Evolutionary conservation across 2,329 filamentous ascomycete genomes (phyloP), one percentile per base, ranked within the genome.

Genomic region (Didymella exigua): DNA sequence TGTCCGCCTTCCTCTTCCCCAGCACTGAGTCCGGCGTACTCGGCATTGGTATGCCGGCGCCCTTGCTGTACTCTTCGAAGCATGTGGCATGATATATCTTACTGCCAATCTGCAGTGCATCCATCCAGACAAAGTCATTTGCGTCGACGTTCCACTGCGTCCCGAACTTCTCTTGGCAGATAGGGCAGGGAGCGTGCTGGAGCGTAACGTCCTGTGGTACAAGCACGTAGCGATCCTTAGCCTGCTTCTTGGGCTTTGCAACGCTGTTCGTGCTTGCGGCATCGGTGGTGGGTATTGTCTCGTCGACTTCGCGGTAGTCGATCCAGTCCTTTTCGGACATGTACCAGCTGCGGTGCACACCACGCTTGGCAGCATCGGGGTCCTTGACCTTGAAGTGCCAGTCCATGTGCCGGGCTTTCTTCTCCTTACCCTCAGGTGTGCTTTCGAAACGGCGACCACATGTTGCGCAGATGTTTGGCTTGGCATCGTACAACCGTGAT

Each of bases 371-470:
- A 13, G 90, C 88, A 65, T 98, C 93, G 2, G 87, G 87, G 76
- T 96, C 91, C 69, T 97, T 93, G 21, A 93, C 93, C 52, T 89
- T 88, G 78, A 99, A 99, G 76, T 99, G 95, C 95, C 95, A 99
- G 76, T 99, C 95, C 81, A 99, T 88, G 72, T 99, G 95, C 3
- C 89, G 86, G 21, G 88, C 90, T 78, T 98, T 98, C 79, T 89
- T 90, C 71, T 88, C 87, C 67, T 86, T 89, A 11, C 93, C 93
- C 61, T 90, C 86, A 11, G 87, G 85, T 43, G 90, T 90, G 4
- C 85, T 84, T 49, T 84, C 84, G 74, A 99, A 99, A 2, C 95
- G 88, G 56, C 93, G 86, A 21, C 93, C 95, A 72, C 95, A 99
- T 55, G 93, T 93, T 11, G 89, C 90, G 74, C 95, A 99, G 52